Evolutionary conservation across 2,329 filamentous ascomycete species (phyloP), one percentile per base, ranked within the genome.

Genomic region (Fusarium subtropicale): DNA sequence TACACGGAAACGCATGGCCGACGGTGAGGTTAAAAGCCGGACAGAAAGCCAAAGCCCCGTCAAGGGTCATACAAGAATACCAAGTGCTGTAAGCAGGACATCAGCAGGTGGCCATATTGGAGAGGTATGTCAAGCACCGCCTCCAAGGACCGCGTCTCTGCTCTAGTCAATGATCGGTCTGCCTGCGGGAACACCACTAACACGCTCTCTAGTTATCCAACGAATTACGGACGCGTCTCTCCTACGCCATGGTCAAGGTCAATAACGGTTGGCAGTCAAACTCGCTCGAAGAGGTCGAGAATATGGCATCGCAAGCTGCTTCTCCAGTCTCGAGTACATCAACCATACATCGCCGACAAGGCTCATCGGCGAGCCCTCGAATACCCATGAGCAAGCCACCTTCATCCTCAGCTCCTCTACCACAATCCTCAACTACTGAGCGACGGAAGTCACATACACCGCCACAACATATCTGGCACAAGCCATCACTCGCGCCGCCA

Each of bases 171-270:
- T 24, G 22, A 6, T 26, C 11, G n/a, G 41, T 39, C 31, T 39
- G 26, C 26, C 13, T 9, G 26, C 33, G 33, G 44, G 53, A 30
- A 26, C 33, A 38, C 33, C 62, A 68, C 66, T 71, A 66, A 73
- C 62, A 71, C 66, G 22, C 44, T 34, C 47, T 34, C 41, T 56
- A 94, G 91, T 82, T 93, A 56, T 93, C 92, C 41, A 88, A 90
- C 56, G 92, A 95, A 76, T 86, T 98, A 54, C 91, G 91, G 76
- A 90, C 93, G 52, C 91, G 93, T 74, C 86, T 98, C 30, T 93
- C 93, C 9, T 97, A 97, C 79, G 95, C 95, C 69, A 96, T 97
- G 87, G 87, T 97, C 76, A 97, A 97, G 79, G 92, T 97, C 41
- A 93, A 93, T 77, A 90, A 97, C 76, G 93, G 93, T 61, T 96